Percentiles rank a stretch among this genome's conserved stretches.
Evolutionary conservation across 139 green algal species (phyloP).

Genomic region (Diplosphaera chodatii): DNA sequence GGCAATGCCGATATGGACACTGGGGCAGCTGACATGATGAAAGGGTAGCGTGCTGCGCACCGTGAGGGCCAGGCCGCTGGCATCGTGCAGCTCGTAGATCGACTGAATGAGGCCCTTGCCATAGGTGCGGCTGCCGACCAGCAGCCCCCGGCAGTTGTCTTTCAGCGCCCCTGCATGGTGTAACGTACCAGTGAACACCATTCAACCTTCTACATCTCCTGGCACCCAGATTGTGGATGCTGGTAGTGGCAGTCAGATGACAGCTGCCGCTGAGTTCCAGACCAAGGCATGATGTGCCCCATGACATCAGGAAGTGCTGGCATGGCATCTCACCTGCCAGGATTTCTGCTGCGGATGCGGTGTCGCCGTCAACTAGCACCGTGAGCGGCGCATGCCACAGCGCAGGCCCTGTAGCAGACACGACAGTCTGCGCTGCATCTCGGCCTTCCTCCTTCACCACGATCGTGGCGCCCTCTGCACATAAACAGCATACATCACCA

Average conservation of each 20-base stretch:
- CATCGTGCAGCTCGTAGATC: conserved; percentile 93
- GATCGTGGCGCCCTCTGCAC: conserved; percentile 45
- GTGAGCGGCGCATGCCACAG: conserved; percentile 41
- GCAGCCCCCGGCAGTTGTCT: conserved; percentile 90
- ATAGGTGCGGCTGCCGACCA: conserved; percentile 82
- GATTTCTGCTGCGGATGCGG: conserved; percentile 86
- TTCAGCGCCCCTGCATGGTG: conserved; percentile 69
- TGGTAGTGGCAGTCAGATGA: too few relatives aligned
- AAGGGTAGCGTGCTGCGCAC: conserved; percentile 28
- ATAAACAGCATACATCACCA: too few relatives aligned
- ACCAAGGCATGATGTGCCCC: too few relatives aligned
- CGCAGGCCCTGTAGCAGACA: conserved; percentile 5
- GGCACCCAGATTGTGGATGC: too few relatives aligned
- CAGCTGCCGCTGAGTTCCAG: too few relatives aligned
- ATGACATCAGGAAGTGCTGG: too few relatives aligned
- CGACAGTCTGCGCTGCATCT: background rate
- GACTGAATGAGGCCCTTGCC: conserved; percentile 96
- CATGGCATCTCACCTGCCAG: conserved; percentile 29
- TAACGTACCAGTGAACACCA: too few relatives aligned
- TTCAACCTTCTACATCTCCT: too few relatives aligned
- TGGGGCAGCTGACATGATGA: background rate
- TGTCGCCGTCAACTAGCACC: conserved; percentile 84
- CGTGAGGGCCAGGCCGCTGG: conserved; percentile 82
- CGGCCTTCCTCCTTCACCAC: conserved; percentile 55
- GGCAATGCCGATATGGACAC: background rate